phyloP scores from a whole-genome alignment of 2,329 filamentous ascomycete genomes.

The Trichoderma sp. region DNA sequence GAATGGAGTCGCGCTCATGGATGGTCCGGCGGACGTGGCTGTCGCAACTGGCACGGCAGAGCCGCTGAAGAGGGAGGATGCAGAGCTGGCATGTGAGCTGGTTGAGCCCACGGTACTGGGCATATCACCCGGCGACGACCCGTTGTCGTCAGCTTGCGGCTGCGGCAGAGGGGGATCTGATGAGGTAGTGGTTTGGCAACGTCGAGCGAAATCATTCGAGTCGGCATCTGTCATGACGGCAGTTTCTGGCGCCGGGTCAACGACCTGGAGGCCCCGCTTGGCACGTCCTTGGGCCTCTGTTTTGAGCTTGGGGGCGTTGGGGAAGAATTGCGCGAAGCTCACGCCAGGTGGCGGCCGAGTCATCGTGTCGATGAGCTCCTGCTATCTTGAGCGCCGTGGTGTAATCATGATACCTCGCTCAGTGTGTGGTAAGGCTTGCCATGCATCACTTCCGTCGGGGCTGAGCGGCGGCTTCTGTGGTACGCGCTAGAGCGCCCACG shows the following conservation, averaged over 20 bases:
- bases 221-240: constrained; percentile 28
- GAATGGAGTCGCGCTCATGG: constrained; percentile 34
- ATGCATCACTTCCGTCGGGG: constrained; percentile 24
- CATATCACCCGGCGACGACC: constrained; percentile 61
- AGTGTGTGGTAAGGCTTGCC: constrained; percentile 25
- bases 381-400: constrained; percentile 52
- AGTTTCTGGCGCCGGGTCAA: constrained; percentile 27
- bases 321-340: constrained; percentile 85
- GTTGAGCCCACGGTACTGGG: constrained; percentile 70
- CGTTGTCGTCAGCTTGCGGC: constrained; percentile 52
- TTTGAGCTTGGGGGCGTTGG: constrained; percentile 68
- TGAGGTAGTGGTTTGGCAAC: constrained; percentile 23
- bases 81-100: constrained; percentile 68
- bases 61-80: constrained; percentile 68
- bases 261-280: constrained; percentile 28
- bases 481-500: constrained; percentile 37
- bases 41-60: constrained; percentile 43
- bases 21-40: constrained; percentile 42
- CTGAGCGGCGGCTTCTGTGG: constrained; percentile 19
- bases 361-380: constrained; percentile 60
- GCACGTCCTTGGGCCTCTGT: constrained; percentile 42
- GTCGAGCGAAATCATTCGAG: constrained; percentile 26
- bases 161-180: constrained; percentile 28
- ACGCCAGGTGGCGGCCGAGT: constrained; percentile 72
- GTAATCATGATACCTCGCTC: constrained; percentile 56